A percentile compares a stretch with the other conserved stretches of the same genome.
Conservation (phyloP, 495 filamentous ascomycete genomes). For the Aspergillus nanangensis region DNA sequence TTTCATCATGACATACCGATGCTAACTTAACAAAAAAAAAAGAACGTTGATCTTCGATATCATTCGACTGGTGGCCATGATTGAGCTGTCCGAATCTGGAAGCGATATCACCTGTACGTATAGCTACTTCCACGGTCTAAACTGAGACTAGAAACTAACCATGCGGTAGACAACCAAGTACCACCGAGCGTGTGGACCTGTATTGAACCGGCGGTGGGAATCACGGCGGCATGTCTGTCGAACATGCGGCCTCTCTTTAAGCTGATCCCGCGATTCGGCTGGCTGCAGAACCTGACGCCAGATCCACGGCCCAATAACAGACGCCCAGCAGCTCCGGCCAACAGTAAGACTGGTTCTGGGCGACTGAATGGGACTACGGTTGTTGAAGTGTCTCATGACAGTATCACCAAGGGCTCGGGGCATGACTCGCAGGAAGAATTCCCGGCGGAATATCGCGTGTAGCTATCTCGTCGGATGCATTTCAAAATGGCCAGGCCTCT, state of each 20-base stretch:
- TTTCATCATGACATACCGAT: background rate
- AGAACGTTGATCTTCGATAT: constrained; percentile 29
- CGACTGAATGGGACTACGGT: too few relatives aligned
- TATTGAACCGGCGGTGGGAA: constrained; percentile 31
- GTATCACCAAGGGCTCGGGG: too few relatives aligned
- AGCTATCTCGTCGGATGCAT: too few relatives aligned
- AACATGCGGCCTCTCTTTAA: constrained; percentile 32
- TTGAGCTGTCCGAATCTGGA: constrained; percentile 18
- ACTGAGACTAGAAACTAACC: background rate
- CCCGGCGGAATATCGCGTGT: too few relatives aligned
- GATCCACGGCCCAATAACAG: too few relatives aligned
- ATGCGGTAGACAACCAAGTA: constrained; percentile 23
- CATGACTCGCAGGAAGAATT: too few relatives aligned
- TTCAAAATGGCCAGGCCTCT: too few relatives aligned
- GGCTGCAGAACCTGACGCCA: too few relatives aligned
- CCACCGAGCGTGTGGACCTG: constrained; percentile 31
- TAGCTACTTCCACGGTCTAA: background rate
- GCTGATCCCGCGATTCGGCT: background rate
- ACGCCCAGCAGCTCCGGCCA: too few relatives aligned
- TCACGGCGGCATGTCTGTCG: constrained; percentile 28
- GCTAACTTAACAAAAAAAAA: background rate
- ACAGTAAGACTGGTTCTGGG: too few relatives aligned
- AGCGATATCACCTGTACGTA: constrained; percentile 25
- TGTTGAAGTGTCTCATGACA: too few relatives aligned
- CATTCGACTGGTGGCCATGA: constrained; percentile 22